Evolutionary conservation across 306 rosid species (phyloP).

Genomic region (Vigna reflexopilosa): DNA sequence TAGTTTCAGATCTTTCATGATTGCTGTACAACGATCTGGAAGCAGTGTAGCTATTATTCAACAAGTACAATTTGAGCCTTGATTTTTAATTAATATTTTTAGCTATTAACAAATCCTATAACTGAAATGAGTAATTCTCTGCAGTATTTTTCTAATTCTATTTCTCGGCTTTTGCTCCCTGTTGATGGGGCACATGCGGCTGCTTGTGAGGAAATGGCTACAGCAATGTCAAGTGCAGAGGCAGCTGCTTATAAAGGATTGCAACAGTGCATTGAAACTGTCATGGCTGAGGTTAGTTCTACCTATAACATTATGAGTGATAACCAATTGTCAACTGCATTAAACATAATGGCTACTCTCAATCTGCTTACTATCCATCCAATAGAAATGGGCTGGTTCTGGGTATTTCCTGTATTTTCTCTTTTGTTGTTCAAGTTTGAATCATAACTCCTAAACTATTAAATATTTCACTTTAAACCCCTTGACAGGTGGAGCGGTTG

Average conservation of each 20-base stretch:
- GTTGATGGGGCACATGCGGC: constrained; percentile 99
- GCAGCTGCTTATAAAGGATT: constrained; percentile 98
- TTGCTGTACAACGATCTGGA: constrained; percentile 98
- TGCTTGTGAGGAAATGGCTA: constrained; percentile 98
- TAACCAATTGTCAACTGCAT: constrained; percentile 37
- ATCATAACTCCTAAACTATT: constrained; percentile 14
- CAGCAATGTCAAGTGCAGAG: constrained; percentile 99
- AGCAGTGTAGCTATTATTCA: constrained; percentile 99
- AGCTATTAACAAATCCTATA: constrained; percentile 27
- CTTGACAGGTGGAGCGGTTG: constrained; percentile 85
- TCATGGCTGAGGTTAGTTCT: constrained; percentile 96
- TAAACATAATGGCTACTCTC: constrained; percentile 23
- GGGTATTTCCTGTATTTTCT: constrained; percentile 7
- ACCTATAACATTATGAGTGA: constrained; percentile 9
- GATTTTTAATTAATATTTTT: constrained; percentile 35
- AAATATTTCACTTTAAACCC: constrained; percentile 38
- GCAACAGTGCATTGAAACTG: constrained; percentile 82
- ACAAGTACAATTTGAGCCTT: constrained; percentile 69
- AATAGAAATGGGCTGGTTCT: constrained; percentile 17
- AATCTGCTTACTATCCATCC: constrained; percentile 25
- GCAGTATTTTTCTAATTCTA: constrained; percentile 93
- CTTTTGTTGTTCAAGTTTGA: constrained; percentile 19
- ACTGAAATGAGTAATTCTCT: constrained; percentile 47
- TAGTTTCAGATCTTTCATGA: constrained; percentile 99
- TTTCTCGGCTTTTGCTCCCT: constrained; percentile 96